Percentiles rank a stretch among this genome's conserved stretches.
These are phyloP conservation scores for Cornus florida DNA, from an alignment of 148 eudicot species.

Conservation along the genomic window DNA sequence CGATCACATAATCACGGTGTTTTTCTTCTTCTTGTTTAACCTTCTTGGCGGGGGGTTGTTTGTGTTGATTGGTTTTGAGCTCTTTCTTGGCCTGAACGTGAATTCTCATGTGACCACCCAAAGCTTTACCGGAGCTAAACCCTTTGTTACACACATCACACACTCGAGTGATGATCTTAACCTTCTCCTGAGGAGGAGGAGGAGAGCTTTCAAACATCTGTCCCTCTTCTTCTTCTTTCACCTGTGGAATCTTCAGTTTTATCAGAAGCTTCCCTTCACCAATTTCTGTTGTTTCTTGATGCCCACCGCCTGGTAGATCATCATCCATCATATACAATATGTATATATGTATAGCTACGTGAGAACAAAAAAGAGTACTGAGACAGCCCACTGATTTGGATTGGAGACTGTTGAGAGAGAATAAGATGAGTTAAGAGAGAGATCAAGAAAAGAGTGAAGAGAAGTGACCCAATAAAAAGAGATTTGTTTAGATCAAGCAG, in stretches of 20 bases:
- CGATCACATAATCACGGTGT: not conserved
- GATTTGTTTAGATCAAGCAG: not conserved
- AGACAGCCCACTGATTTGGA: too few species aligned
- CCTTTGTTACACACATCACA: conserved; percentile 35
- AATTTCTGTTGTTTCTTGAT: not conserved
- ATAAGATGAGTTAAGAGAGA: too few species aligned
- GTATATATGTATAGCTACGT: too few species aligned
- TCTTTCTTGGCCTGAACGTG: conserved; percentile 25
- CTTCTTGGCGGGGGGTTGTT: not conserved
- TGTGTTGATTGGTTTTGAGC: not conserved
- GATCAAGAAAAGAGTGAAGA: not conserved
- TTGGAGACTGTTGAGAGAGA: too few species aligned
- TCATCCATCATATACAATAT: conserved; percentile 6
- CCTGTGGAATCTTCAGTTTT: conserved; percentile 18
- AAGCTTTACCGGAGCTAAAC: conserved; percentile 42
- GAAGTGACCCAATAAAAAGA: not conserved
- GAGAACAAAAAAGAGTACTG: too few species aligned
- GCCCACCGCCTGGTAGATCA: not conserved
- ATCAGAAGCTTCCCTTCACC: conserved; percentile 21
- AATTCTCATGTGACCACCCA: conserved; percentile 53
- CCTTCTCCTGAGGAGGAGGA: not conserved
- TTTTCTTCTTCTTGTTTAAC: not conserved
- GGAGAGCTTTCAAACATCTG: too few species aligned
- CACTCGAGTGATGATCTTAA: not conserved
- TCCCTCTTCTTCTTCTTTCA: not conserved